phyloP scores from a whole-genome alignment of 257 asterid species.

The Striga asiatica region DNA sequence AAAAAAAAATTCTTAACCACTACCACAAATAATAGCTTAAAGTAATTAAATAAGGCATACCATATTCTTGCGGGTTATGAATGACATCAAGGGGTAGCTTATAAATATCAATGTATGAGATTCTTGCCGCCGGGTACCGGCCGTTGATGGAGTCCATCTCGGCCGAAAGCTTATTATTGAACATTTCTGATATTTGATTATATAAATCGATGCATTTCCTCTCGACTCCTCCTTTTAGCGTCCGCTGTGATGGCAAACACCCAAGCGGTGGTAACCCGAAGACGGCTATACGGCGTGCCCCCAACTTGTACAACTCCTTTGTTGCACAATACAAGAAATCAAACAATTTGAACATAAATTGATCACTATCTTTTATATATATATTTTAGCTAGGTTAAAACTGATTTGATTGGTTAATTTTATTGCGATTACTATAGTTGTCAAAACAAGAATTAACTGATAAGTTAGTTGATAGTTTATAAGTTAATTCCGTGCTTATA shows the following conservation, averaged over 20 bases:
- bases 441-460: too few species aligned
- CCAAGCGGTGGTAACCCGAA: not conserved
- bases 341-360: too few species aligned
- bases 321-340: too few species aligned
- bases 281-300: not conserved
- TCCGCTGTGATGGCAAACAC: not conserved
- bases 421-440: too few species aligned
- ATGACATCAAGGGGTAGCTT: not conserved
- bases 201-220: not conserved
- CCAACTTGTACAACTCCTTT: not conserved
- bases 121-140: not conserved
- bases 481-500: too few species aligned
- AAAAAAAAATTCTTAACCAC: too few species aligned
- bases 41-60: not conserved
- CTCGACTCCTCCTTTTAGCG: not conserved
- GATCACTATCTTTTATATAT: too few species aligned
- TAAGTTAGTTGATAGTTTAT: too few species aligned
- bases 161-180: not conserved
- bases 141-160: not conserved
- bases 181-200: not conserved
- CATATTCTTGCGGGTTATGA: not conserved
- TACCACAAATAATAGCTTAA: too few species aligned
- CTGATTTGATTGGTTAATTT: too few species aligned
- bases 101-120: not conserved
- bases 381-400: too few species aligned